Evolutionary conservation across 306 rosid species (phyloP), one percentile per base, ranked within the genome.

Genomic region (Acacia melanoxylon): DNA sequence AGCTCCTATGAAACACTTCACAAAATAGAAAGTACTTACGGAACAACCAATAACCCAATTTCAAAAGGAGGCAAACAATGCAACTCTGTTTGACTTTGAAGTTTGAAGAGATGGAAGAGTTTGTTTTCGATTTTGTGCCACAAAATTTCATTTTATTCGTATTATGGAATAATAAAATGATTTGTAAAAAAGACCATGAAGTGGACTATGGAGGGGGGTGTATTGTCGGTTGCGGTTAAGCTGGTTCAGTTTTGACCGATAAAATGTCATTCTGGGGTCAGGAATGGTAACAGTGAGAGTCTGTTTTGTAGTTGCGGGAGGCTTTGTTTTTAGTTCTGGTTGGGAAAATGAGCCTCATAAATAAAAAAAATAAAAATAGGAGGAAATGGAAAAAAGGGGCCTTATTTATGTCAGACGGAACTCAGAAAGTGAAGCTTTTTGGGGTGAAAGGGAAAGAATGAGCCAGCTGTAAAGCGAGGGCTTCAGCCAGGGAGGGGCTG

Each of bases 391-490:
- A 6, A 70, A 70, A 70, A 44, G 20, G 56, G 14, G n/a, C 3
- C 35, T 25, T 12, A 24, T 24, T 5, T 22, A 13, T 70, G 75
- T 70, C 56, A 70, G 56, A 70, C 44, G 0, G 33, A 69, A n/a
- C 37, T 22, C 37, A 12, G 75, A 70, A 42, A 41, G 75, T 44
- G 75, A 44, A 44, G 48, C 75, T 70, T 70, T 70, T 70, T 44
- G 56, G 75, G 75, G 45, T 12, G 37, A 24, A 70, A 70, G 19
- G 75, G 10, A 44, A 42, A 13, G 56, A 12, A 40, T 29, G 56
- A 37, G 29, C 75, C 75, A 70, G 75, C 75, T 70, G 75, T 70
- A 70, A 70, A 70, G 75, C 8, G 56, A n/a, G 54, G 14, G 75
- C 6, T 40, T 70, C 54, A 22, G 35, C 16, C 25, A 16, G 65